These are phyloP conservation scores for Pinus tabuliformis DNA, from an alignment of 75 land plant genomes.

Conservation along the genomic window DNA sequence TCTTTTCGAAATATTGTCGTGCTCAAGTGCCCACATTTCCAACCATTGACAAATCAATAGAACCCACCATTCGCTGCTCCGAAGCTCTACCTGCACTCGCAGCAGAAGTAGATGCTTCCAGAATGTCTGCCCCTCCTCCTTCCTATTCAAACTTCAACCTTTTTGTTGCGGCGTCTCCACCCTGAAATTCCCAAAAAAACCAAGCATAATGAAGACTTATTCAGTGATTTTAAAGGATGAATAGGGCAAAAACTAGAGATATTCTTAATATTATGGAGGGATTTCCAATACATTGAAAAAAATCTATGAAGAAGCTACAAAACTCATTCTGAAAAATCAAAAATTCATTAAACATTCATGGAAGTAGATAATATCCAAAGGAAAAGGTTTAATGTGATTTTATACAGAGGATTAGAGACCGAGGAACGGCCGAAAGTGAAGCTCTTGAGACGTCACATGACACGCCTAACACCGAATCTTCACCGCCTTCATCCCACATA, in stretches of 20 bases:
- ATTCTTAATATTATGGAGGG: too few relatives aligned
- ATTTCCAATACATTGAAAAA: too few relatives aligned
- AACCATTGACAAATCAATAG: not conserved
- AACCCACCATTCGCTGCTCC: slow-evolving; percentile 25
- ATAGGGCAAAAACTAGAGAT: too few relatives aligned
- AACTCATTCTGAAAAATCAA: too few relatives aligned
- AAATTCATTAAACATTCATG: not conserved
- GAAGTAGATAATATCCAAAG: not conserved
- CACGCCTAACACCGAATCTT: too few relatives aligned
- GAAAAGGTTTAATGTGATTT: not conserved
- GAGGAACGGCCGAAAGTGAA: slow-evolving; percentile 39
- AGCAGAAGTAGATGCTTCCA: slow-evolving; percentile 6
- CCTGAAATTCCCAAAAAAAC: slow-evolving; percentile 4
- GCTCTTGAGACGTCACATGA: too few relatives aligned
- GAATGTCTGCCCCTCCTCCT: not conserved
- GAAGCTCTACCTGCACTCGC: slow-evolving; percentile 6
- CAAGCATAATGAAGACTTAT: too few relatives aligned
- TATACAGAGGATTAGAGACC: slow-evolving; percentile 32
- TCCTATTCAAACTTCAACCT: slow-evolving; percentile 63
- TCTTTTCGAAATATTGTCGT: slow-evolving; percentile 7
- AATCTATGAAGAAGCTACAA: too few relatives aligned
- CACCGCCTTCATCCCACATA: too few relatives aligned
- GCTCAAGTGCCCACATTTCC: slow-evolving; percentile 7
- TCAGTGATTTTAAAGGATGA: too few relatives aligned
- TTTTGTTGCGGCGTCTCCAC: slow-evolving; percentile 54